phyloP scores from a whole-genome alignment of 768 basidiomycete genomes.

The Pleurotus platypus region DNA sequence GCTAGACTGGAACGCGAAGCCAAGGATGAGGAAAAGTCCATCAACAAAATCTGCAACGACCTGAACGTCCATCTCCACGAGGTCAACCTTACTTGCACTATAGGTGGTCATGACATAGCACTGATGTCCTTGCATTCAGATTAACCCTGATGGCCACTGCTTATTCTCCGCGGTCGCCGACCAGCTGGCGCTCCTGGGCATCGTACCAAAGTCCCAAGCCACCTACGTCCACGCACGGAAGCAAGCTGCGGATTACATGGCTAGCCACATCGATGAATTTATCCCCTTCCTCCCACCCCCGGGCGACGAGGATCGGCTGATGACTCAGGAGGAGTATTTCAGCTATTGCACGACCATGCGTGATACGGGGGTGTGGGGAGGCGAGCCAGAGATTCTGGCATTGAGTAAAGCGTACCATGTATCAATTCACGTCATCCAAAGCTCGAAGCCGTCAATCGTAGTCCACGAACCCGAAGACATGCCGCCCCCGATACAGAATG shows the following conservation, averaged over 20 bases:
- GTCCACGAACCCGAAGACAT: slow-evolving; percentile 60
- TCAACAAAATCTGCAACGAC: slow-evolving; percentile 61
- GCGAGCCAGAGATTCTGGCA: slow-evolving; percentile 95
- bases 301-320: slow-evolving; percentile 70
- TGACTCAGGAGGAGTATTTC: slow-evolving; percentile 62
- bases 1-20: slow-evolving; percentile 61
- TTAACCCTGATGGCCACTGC: slow-evolving; percentile 95
- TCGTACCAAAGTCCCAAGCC: slow-evolving; percentile 56
- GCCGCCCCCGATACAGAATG: slow-evolving; percentile 20
- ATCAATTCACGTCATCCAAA: slow-evolving; percentile 90
- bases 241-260: slow-evolving; percentile 79
- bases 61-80: slow-evolving; percentile 64
- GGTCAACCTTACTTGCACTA: slow-evolving; percentile 31
- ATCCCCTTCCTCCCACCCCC: slow-evolving; percentile 85
- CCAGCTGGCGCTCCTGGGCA: slow-evolving; percentile 73
- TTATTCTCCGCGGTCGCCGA: slow-evolving; percentile 93
- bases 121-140: slow-evolving; percentile 37
- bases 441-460: slow-evolving; percentile 77
- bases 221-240: slow-evolving; percentile 59
- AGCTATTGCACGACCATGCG: slow-evolving; percentile 77
- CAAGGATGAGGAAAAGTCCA: slow-evolving; percentile 62
- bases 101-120: neutral
- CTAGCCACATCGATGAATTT: slow-evolving; percentile 82
- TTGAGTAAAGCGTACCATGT: slow-evolving; percentile 76
- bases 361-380: slow-evolving; percentile 92